Evolutionary conservation across 2,329 filamentous ascomycete genomes (phyloP), one percentile per base, ranked within the genome.

Genomic region (Clonostachys byssicola): DNA sequence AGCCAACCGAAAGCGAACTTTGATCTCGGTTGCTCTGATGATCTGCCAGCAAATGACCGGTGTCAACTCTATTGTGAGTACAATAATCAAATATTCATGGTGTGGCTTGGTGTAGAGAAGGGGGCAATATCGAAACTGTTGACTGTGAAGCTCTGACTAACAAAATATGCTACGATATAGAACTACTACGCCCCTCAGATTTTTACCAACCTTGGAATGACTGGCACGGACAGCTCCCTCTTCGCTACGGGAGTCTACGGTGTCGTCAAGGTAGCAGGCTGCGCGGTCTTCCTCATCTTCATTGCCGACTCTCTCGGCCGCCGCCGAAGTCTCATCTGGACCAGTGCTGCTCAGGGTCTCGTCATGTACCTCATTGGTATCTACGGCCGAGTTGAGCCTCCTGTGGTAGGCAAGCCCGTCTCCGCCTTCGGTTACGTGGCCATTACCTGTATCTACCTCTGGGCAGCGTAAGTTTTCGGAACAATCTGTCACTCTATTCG

Each of bases 161-260:
- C 23, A 30, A 6, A 10, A 30, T 30, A 9, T 30, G 23, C 23
- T 30, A 30, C 23, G 10, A 18, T 2, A 9, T 47, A 68, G 59
- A 81, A 85, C 61, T 86, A 86, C 68, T 87, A 86, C 56, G 81
- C 83, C 0, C 86, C 86, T 0, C 75, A 79, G 47, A 88, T 89
- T 55, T 89, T 89, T 68, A 67, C 69, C 41, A 75, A 80, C 54
- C 71, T 89, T 3, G 86, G 86, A 16, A 73, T 89, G 54, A 63
- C 60, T 20, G 70, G 70, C 12, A 81, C 75, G 6, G 62, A 75
- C 38, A 73, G 77, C 39, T 80, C 78, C 16, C 77, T 89, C 20
- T 87, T 89, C 60, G 85, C 86, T 5, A 89, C 86, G 0, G 86
- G 86, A 39, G 78, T 89, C 53, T 89, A 89, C 59, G 86, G 86